phyloP scores from a whole-genome alignment of 345 rosid species.

The Rhodamnia argentea region DNA sequence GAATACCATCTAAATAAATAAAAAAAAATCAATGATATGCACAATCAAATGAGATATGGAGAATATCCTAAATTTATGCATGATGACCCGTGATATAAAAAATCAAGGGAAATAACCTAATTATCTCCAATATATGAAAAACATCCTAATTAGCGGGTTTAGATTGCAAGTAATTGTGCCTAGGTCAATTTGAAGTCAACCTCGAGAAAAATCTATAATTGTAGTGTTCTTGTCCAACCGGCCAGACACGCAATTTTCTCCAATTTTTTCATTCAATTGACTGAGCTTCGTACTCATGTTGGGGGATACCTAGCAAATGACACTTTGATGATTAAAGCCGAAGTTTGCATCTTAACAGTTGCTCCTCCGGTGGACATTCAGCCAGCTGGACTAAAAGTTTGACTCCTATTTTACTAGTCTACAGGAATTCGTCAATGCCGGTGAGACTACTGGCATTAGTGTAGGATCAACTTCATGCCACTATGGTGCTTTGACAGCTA shows the following conservation, averaged over 20 bases:
- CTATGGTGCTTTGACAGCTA: no score
- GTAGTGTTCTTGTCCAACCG: neutral
- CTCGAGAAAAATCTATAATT: neutral
- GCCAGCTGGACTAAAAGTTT: no score
- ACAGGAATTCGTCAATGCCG: no score
- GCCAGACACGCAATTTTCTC: neutral
- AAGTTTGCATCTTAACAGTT: no score
- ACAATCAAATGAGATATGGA: neutral
- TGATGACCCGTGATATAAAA: neutral
- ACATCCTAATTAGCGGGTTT: neutral
- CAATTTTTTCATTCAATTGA: neutral
- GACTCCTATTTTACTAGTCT: no score
- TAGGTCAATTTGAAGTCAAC: neutral
- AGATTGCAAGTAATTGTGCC: neutral
- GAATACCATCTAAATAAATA: neutral
- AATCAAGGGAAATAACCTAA: neutral
- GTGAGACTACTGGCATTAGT: no score
- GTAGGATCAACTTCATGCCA: no score
- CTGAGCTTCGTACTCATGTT: no score
- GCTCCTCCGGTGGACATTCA: no score
- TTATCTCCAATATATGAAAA: neutral
- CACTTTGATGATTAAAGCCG: no score
- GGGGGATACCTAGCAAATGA: no score
- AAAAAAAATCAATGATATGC: neutral
- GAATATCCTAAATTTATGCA: neutral